Conservation (phyloP, 495 filamentous ascomycete genomes). For the Aspergillus baeticus region DNA sequence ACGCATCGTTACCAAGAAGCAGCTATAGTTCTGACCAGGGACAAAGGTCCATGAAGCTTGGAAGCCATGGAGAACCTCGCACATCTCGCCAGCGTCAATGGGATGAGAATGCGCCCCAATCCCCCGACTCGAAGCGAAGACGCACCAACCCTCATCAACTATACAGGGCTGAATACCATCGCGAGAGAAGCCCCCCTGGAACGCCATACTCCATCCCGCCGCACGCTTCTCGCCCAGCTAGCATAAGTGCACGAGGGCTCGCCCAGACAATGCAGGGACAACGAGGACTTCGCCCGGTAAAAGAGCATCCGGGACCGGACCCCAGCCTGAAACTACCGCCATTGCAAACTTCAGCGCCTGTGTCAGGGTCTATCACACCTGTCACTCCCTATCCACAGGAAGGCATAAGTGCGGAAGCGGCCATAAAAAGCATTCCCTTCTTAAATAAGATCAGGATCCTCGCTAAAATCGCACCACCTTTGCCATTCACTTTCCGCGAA, state of each 20-base stretch:
- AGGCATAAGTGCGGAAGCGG: slow-evolving; percentile 57
- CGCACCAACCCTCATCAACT: slow-evolving; percentile 40
- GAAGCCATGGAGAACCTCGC: slow-evolving; percentile 20
- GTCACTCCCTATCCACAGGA: slow-evolving; percentile 31
- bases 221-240: slow-evolving; percentile 31
- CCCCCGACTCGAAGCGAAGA: slow-evolving; percentile 58
- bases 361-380: slow-evolving; percentile 25
- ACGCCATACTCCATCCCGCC: slow-evolving; percentile 33
- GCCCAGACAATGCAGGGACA: slow-evolving; percentile 41
- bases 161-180: slow-evolving; percentile 28
- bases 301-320: slow-evolving; percentile 31
- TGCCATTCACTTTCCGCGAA: slow-evolving; percentile 44
- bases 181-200: slow-evolving; percentile 34
- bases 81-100: slow-evolving; percentile 25
- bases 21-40: slow-evolving; percentile 19
- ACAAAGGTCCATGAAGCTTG: slow-evolving; percentile 26
- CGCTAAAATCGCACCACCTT: slow-evolving; percentile 64
- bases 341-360: slow-evolving; percentile 43
- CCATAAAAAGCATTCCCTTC: slow-evolving; percentile 71
- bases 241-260: slow-evolving; percentile 27
- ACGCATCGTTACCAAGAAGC: slow-evolving; percentile 17
- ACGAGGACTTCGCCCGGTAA: slow-evolving; percentile 25
- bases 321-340: slow-evolving; percentile 58
- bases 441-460: slow-evolving; percentile 70
- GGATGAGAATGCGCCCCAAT: slow-evolving; percentile 27